phyloP scores from a whole-genome alignment of 106 monocot species.

The Cymbidium sinense region DNA sequence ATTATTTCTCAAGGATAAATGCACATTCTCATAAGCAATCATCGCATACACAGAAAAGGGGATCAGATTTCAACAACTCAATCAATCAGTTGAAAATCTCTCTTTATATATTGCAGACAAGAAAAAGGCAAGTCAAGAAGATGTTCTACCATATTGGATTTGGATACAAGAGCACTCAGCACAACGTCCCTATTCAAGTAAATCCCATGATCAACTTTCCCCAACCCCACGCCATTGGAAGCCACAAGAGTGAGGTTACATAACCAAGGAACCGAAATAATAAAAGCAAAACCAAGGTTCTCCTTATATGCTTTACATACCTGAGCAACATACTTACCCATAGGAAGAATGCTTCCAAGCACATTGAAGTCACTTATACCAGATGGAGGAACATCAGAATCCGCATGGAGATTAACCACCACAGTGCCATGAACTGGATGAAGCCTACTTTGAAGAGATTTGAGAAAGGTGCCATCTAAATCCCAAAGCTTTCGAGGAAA shows the following conservation, averaged over 20 bases:
- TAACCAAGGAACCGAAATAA: constrained; percentile 79
- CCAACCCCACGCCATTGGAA: constrained; percentile 21
- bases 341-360: constrained; percentile 35
- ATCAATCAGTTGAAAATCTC: constrained; percentile 47
- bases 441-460: constrained; percentile 40
- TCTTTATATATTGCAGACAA: constrained; percentile 65
- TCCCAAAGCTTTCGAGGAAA: constrained; percentile 88
- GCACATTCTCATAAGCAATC: not conserved
- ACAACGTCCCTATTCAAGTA: constrained; percentile 21
- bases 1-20: not conserved
- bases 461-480: constrained; percentile 46
- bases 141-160: constrained; percentile 45
- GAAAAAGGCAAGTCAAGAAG: constrained; percentile 69
- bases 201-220: not conserved
- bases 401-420: constrained; percentile 86
- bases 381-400: constrained; percentile 37
- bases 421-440: constrained; percentile 80
- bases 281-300: constrained; percentile 61
- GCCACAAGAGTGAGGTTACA: constrained; percentile 86
- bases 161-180: constrained; percentile 31
- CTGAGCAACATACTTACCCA: constrained; percentile 62
- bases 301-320: constrained; percentile 75
- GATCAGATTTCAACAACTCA: constrained; percentile 15
- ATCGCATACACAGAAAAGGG: not conserved
- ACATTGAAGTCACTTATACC: not conserved